These are phyloP conservation scores for Diaporthe amygdali DNA, from an alignment of 2,329 filamentous ascomycete genomes.

Conservation along the genomic window DNA sequence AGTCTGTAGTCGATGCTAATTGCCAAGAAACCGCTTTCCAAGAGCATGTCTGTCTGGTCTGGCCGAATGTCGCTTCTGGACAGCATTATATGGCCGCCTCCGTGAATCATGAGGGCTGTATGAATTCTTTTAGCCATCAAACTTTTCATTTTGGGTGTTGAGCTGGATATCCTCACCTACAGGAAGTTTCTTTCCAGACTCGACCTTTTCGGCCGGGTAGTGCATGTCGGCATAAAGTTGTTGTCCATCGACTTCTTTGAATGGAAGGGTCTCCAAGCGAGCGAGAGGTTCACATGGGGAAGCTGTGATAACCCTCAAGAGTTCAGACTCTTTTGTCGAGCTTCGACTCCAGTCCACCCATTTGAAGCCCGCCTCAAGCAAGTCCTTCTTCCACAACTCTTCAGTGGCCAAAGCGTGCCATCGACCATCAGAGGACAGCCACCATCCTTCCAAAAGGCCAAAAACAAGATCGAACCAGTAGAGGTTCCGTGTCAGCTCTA, in stretches of 20 bases:
- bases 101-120: constrained; percentile 50
- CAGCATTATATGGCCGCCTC: constrained; percentile 47
- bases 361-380: constrained; percentile 30
- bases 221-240: constrained; percentile 39
- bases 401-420: constrained; percentile 29
- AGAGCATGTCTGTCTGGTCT: constrained; percentile 42
- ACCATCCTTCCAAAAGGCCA: constrained; percentile 43
- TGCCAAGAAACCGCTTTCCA: constrained; percentile 47
- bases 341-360: constrained; percentile 34
- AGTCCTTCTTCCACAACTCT: constrained; percentile 29
- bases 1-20: constrained; percentile 56
- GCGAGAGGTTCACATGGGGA: not conserved
- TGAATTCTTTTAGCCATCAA: not conserved
- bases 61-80: constrained; percentile 43
- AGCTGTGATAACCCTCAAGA: constrained; percentile 33
- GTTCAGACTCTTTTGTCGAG: constrained; percentile 30
- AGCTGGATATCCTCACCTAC: constrained; percentile 22
- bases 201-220: constrained; percentile 30
- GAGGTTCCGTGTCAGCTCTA: constrained; percentile 36
- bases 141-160: too few species aligned
- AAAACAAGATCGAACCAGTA: constrained; percentile 38
- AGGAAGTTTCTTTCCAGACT: constrained; percentile 1
- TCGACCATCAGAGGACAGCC: constrained; percentile 37
- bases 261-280: constrained; percentile 27
- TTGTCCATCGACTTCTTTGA: constrained; percentile 28